phyloP scores from a whole-genome alignment of 805 yeast species.

The Phaffomyces opuntiae region DNA sequence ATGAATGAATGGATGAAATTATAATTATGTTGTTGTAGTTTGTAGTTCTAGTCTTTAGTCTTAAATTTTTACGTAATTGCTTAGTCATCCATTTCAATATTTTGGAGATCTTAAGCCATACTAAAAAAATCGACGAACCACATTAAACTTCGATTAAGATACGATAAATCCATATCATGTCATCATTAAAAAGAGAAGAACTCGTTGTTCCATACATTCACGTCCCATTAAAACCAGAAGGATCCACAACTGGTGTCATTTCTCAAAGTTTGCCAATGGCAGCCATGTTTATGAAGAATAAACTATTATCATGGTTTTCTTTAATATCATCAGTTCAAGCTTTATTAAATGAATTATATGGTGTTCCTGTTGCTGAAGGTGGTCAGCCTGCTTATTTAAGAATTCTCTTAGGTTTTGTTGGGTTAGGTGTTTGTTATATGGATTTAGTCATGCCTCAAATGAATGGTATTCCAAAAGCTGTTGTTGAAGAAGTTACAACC shows the following conservation, averaged over 20 bases:
- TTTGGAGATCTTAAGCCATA: neutral
- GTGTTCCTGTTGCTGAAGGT: constrained; percentile 23
- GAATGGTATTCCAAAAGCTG: constrained; percentile 22
- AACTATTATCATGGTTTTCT: constrained; percentile 47
- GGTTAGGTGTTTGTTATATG: constrained; percentile 47
- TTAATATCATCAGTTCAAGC: constrained; percentile 43
- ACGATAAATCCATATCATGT: constrained; percentile 19
- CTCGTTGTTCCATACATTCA: constrained; percentile 37
- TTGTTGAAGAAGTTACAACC: constrained; percentile 16
- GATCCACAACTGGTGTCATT: constrained; percentile 39
- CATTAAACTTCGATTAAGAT: neutral
- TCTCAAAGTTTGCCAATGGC: constrained; percentile 61
- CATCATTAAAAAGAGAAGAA: constrained; percentile 28
- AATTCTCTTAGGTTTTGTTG: constrained; percentile 32
- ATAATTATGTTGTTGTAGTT: too few relatives aligned
- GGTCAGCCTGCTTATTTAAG: constrained; percentile 31
- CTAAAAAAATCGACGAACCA: neutral
- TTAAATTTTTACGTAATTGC: too few relatives aligned
- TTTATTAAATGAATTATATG: constrained; percentile 21
- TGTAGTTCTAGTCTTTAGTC: too few relatives aligned
- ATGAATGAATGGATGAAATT: too few relatives aligned
- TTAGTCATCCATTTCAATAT: too few relatives aligned
- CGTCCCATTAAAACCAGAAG: constrained; percentile 39
- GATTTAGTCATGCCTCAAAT: constrained; percentile 29
- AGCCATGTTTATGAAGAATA: constrained; percentile 55